Evolutionary conservation across 352 stramenopile species (phyloP), one percentile per base, ranked within the genome.

Genomic region (Aphanomyces euteiches): DNA sequence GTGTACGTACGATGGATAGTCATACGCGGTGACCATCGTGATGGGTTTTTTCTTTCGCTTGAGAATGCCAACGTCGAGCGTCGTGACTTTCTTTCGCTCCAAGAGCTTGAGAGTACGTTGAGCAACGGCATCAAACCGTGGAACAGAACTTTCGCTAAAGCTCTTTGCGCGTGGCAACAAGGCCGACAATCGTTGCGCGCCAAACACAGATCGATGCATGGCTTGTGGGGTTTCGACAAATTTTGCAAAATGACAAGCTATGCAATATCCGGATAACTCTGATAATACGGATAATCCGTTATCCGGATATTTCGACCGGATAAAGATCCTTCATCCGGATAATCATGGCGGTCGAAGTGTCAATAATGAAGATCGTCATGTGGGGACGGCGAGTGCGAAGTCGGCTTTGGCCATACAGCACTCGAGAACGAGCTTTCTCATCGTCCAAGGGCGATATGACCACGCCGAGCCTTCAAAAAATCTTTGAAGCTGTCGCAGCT

Each of bases 11-110:
- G 83, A 93, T 43, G 87, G 97, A 78, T 98, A 99, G 78, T 99
- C 93, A 77, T 99, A 99, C 5, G 96, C 96, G 38, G 97, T 99
- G 28, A 99, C 92, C 96, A 99, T 99, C n/a, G 92, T 98, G 69
- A 99, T 99, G 54, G 97, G 97, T 56, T 98, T 94, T 38, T 91
- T 89, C 74, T 97, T 97, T 76, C 90, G 82, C 79, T 98, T 97
- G 73, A 92, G 84, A 74, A 93, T 89, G 72, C 84, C 82, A 21
- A 95, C 77, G 69, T 95, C 87, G 5, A 90, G 73, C 67, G 87
- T 93, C 68, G 85, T 88, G 65, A 95, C 84, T 77, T 95, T 95
- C 70, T 85, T 82, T 3, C 87, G 82, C 78, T 95, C 83, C 68
- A 95, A 76, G 66, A 95, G 76, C 78, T 93, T 91, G 58, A 92